Base-by-base conservation (phyloP, 176 grass and related monocot genomes). In the Phoenix dactylifera region DNA sequence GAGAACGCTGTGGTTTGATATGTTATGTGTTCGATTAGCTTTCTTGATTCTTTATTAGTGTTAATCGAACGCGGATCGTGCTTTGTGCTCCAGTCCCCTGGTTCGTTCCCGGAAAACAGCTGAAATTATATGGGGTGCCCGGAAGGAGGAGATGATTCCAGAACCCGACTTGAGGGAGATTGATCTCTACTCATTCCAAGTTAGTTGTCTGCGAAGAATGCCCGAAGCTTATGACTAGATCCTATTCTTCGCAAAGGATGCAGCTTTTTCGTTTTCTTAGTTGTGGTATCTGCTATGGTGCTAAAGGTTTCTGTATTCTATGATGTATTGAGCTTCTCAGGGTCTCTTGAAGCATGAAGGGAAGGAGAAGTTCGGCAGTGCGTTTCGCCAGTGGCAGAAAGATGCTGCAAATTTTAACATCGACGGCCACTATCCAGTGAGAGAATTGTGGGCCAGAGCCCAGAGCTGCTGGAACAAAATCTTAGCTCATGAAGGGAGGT, bases 101-200 rank as follows among this genome's bases (percentile, higher is more conserved):
- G 78, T 78, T 55, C 84, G 87, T 24, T 91, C 87, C 3, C 80
- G 58, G 72, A 86, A 75, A 76, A 98, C 93, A 16, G 87, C 87
- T 16, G 87, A 98, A 81, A 88, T 92, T 52, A 98, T 98, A 67
- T 89, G 87, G 93, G 63, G 44, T 22, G 49, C 26, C 9, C 72
- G 87, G 30, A 51, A 57, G 1, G 74, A 83, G 20, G 87, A 83
- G 25, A 81, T 92, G 76, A 72, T 92, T 67, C 72, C 79, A 7
- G 93, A 98, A 20, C 52, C 63, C 7, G 79, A 92, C 55, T 78
- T 98, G 59, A 82, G 93, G 9, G 93, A 98, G 79, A 92, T 98
- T 18, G 87, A 98, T 60, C 93, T 92, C 48, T 98, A 92, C 64
- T 92, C 93, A 3, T 98, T 92, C 60, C 87, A 92, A 81, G 87